These are phyloP conservation scores for Gyrodon lividus DNA, from an alignment of 768 basidiomycete genomes.

Conservation along the genomic window DNA sequence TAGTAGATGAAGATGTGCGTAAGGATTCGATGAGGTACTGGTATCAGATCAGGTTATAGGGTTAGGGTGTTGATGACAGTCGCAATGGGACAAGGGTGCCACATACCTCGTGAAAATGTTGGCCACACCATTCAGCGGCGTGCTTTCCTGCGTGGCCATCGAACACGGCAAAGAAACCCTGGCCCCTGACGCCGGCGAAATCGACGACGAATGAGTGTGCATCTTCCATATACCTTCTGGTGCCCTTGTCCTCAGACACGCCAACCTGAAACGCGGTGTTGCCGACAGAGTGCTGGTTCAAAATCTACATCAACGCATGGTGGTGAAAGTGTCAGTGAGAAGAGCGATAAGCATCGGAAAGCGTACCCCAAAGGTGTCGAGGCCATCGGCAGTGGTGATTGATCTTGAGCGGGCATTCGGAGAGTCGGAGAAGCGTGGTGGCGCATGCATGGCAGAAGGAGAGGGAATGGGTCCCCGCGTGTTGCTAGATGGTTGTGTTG, in stretches of 20 bases:
- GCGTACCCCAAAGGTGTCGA: slow-evolving; percentile 77
- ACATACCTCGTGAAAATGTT: slow-evolving; percentile 87
- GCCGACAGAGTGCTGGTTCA: slow-evolving; percentile 63
- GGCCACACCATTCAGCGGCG: slow-evolving; percentile 98
- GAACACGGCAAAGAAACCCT: slow-evolving; percentile 98
- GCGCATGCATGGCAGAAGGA: slow-evolving; percentile 16
- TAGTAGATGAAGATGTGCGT: slow-evolving; percentile 50
- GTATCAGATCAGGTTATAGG: slow-evolving; percentile 6
- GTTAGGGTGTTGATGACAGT: slow-evolving; percentile 1
- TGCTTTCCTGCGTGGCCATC: slow-evolving; percentile 99
- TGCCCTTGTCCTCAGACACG: slow-evolving; percentile 83
- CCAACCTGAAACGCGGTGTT: slow-evolving; percentile 62
- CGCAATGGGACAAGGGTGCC: not conserved
- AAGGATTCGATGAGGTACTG: slow-evolving; percentile 72
- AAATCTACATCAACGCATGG: slow-evolving; percentile 23
- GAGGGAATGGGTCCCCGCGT: slow-evolving; percentile 8
- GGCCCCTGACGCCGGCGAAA: slow-evolving; percentile 86
- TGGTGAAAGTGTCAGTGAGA: not conserved
- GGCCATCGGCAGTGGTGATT: slow-evolving; percentile 70
- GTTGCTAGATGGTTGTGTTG: not conserved
- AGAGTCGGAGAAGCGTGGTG: slow-evolving; percentile 49
- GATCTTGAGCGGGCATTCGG: slow-evolving; percentile 81
- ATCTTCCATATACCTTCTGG: slow-evolving; percentile 95
- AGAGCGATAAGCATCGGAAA: not conserved
- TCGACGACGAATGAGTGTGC: slow-evolving; percentile 95